Evolutionary conservation across 1,284 basidiomycete genomes (phyloP).

Genomic region (Coniferiporia weirii): DNA sequence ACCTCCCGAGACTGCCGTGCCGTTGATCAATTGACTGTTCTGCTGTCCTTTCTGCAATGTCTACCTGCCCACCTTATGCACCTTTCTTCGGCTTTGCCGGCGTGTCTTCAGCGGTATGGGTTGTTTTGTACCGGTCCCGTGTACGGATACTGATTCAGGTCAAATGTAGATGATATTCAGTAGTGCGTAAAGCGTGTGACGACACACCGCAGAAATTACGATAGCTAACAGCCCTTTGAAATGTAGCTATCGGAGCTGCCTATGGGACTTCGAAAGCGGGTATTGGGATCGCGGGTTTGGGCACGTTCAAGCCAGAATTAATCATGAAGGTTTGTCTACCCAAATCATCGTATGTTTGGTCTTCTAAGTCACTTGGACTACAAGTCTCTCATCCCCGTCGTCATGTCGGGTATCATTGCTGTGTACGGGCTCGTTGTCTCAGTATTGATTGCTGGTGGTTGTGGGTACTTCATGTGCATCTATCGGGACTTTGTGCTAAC

Average conservation of each 20-base stretch:
- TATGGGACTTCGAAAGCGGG: constrained; percentile 97
- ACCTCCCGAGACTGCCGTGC: too few species aligned
- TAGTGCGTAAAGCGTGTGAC: constrained; percentile 46
- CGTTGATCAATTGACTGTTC: too few species aligned
- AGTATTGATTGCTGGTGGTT: constrained; percentile 75
- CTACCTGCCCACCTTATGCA: constrained; percentile 73
- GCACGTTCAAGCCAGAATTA: constrained; percentile 91
- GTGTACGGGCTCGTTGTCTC: constrained; percentile 92
- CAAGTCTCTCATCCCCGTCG: constrained; percentile 55
- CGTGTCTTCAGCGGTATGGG: constrained; percentile 73
- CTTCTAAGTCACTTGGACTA: constrained; percentile 22
- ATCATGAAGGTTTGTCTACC: constrained; percentile 84
- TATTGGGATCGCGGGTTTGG: constrained; percentile 95
- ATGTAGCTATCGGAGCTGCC: constrained; percentile 83
- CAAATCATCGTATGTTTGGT: background rate
- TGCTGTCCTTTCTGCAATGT: constrained; percentile 34
- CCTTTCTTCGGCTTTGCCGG: constrained; percentile 85
- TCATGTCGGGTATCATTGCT: constrained; percentile 55
- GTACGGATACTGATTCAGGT: constrained; percentile 10
- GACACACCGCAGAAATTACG: constrained; percentile 3
- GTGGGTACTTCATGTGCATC: constrained; percentile 34
- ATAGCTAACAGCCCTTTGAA: constrained; percentile 6
- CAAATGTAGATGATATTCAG: constrained; percentile 75
- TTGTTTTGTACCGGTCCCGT: constrained; percentile 9
- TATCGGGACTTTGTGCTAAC: background rate